Evolutionary conservation across 2,329 filamentous ascomycete genomes (phyloP).

Genomic region (Cadophora sp.): DNA sequence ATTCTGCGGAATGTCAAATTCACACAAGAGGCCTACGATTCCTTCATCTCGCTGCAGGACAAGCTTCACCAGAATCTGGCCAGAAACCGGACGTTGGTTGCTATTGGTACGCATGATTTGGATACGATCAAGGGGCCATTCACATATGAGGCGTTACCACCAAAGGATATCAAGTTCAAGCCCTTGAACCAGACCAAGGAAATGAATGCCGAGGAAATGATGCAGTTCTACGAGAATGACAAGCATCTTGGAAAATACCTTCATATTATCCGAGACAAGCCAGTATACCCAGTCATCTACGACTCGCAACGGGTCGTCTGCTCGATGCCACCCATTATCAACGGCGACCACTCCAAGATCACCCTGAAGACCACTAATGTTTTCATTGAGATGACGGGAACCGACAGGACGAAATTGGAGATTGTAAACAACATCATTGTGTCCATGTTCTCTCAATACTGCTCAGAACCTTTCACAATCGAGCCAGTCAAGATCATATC

Average conservation of each 20-base stretch:
- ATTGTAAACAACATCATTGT: constrained; percentile 96
- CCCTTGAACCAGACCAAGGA: constrained; percentile 91
- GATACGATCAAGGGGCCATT: constrained; percentile 94
- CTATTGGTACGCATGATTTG: constrained; percentile 95
- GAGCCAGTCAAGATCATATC: constrained; percentile 94
- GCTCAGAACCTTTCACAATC: constrained; percentile 85
- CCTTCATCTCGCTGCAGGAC: constrained; percentile 97
- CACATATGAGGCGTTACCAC: constrained; percentile 90
- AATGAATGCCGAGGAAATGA: constrained; percentile 87
- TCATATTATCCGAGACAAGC: constrained; percentile 92
- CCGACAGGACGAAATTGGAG: constrained; percentile 94
- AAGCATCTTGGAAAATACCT: constrained; percentile 89
- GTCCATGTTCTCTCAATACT: constrained; percentile 96
- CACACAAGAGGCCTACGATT: constrained; percentile 89
- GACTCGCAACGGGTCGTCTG: constrained; percentile 87
- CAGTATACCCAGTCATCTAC: constrained; percentile 95
- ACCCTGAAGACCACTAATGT: constrained; percentile 89
- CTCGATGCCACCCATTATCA: constrained; percentile 97
- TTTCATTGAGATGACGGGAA: constrained; percentile 96
- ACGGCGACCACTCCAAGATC: constrained; percentile 97
- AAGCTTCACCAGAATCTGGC: constrained; percentile 98
- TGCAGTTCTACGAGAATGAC: constrained; percentile 95
- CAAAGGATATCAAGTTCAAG: constrained; percentile 89
- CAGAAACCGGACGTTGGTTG: constrained; percentile 89
- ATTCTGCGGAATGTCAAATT: constrained; percentile 92